Evolutionary conservation across 2,329 filamentous ascomycete species (phyloP).

Genomic region (Phoma sp.): DNA sequence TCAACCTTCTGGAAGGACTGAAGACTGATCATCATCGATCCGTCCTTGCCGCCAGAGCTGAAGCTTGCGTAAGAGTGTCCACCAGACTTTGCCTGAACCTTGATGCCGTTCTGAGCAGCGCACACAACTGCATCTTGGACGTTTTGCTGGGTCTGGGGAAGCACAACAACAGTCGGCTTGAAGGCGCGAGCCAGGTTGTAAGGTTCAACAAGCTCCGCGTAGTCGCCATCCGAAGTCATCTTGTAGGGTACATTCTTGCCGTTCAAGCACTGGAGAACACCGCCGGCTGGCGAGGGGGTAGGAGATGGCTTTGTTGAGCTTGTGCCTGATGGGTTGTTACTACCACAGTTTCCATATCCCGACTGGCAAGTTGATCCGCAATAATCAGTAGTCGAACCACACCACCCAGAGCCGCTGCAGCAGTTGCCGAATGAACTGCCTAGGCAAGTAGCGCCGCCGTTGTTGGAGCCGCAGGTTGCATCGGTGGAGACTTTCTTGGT

Average conservation of each 20-base stretch:
- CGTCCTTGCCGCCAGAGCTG: constrained; percentile 59
- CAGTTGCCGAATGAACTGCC: constrained; percentile 46
- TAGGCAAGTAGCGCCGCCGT: constrained; percentile 37
- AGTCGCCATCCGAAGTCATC: constrained; percentile 36
- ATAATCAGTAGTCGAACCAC: constrained; percentile 49
- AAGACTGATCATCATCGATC: constrained; percentile 58
- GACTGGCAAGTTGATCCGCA: constrained; percentile 44
- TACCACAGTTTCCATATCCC: constrained; percentile 41
- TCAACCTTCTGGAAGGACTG: constrained; percentile 55
- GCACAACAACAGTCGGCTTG: constrained; percentile 63
- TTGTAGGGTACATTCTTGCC: constrained; percentile 44
- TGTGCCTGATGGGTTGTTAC: constrained; percentile 21
- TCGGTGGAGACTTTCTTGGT: constrained; percentile 47
- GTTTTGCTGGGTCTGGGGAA: constrained; percentile 61
- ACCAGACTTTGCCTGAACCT: constrained; percentile 69
- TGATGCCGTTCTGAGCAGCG: constrained; percentile 58
- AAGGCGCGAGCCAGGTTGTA: constrained; percentile 48
- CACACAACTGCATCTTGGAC: constrained; percentile 66
- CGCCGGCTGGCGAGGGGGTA: constrained; percentile 19
- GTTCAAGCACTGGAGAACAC: constrained; percentile 40
- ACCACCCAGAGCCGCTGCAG: constrained; percentile 51
- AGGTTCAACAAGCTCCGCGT: constrained; percentile 39
- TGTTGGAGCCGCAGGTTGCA: constrained; percentile 52
- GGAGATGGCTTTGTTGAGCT: constrained; percentile 20
- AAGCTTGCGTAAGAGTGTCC: constrained; percentile 69